Base-by-base conservation (phyloP, 306 rosid genomes). In the Trifolium dubium region DNA sequence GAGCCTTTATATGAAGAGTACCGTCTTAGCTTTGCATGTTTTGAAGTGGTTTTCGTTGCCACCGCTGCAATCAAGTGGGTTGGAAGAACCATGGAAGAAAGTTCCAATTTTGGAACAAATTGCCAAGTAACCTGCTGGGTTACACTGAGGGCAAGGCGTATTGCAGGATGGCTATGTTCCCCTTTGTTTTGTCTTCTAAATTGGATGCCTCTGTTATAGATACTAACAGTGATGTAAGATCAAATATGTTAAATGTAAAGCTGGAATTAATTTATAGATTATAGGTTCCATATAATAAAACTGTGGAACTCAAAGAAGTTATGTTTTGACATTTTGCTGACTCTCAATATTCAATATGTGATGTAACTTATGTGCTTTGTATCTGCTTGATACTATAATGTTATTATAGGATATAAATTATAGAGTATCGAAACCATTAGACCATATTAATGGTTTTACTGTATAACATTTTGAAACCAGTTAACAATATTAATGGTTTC, bases 11-110 rank as follows among this genome's bases (percentile, higher is more conserved):
- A 85, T 93, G 98, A 87, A 89, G 87, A 83, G 98, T 46, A 93
- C 96, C 8, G 53, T 93, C 46, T 80, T 93, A 10, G 98, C 98
- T 3, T 80, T 93, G 81, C 86, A 87, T 64, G 89, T 86, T 83
- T 65, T 93, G 84, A 87, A 90, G 91, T n/a, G n/a, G 62, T 93
- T 93, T 64, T 93, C 98, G 2, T 85, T 93, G 90, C 98, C 98
- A 34, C 98, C 98, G 0, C 70, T 93, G 82, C 88, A 90, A 71
- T 64, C 64, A 2, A 82, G 73, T 77, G 93, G 83, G 5, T 18
- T 88, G 44, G 96, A 85, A 59, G 96, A 86, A 63, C 73, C 82
- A 73, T 89, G 91, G 91, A 87, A 87, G 77, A 87, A 82, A 78
- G 75, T 82, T 17, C 88, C 94, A 4, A 72, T 87, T 62, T 75